Conservation (phyloP, 805 yeast genomes). For the Saccharomycopsis fibuligera region DNA sequence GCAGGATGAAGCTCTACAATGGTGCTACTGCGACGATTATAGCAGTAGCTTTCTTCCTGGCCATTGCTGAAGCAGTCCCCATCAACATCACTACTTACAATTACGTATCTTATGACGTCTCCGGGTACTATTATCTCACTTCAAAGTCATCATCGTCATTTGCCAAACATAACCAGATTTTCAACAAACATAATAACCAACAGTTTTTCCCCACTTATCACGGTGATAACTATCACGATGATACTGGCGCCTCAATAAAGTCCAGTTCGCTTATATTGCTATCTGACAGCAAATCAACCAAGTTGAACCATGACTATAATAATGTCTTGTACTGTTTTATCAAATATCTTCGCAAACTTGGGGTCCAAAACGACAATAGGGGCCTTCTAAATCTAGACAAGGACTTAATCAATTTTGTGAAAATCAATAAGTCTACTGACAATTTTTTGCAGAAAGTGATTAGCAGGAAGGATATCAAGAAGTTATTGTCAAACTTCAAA, state of each 20-base stretch:
- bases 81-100: slow-evolving; percentile 19
- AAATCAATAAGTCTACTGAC: slow-evolving; percentile 16
- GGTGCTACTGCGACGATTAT: too few species aligned
- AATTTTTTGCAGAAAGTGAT: slow-evolving; percentile 12
- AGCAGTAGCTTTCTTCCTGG: too few species aligned
- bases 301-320: slow-evolving; percentile 16
- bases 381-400: slow-evolving; percentile 6
- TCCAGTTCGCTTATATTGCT: slow-evolving; percentile 7
- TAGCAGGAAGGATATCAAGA: slow-evolving; percentile 12
- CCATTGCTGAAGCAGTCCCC: slow-evolving; percentile 6
- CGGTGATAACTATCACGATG: neutral
- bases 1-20: too few species aligned
- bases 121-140: slow-evolving; percentile 9
- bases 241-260: neutral
- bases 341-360: slow-evolving; percentile 9
- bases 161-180: neutral
- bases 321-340: slow-evolving; percentile 17
- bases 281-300: slow-evolving; percentile 5
- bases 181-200: neutral
- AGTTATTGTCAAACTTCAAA: slow-evolving; percentile 10
- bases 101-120: slow-evolving; percentile 17
- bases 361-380: neutral
- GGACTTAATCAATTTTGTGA: slow-evolving; percentile 10
- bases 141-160: too few species aligned
- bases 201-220: neutral